These are phyloP conservation scores for Hanseniaspora sp. DNA, from an alignment of 1,139 yeast genomes.

Conservation along the genomic window DNA sequence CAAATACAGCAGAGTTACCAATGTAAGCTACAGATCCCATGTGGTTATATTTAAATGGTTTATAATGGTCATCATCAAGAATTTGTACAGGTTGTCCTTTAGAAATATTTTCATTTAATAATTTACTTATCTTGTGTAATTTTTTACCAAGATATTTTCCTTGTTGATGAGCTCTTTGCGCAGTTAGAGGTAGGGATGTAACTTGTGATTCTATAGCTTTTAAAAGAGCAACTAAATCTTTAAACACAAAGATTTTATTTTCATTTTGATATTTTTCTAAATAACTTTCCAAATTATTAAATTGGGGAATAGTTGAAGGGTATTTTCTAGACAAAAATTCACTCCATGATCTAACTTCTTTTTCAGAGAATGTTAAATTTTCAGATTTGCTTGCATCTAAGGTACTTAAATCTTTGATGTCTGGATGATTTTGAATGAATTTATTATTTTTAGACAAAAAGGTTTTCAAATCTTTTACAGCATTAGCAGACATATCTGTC, in stretches of 20 bases:
- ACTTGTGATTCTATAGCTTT: conserved; percentile 47
- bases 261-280: conserved; percentile 41
- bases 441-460: conserved; percentile 28
- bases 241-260: conserved; percentile 39
- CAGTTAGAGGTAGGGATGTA: conserved; percentile 57
- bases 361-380: conserved; percentile 35
- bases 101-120: conserved; percentile 19
- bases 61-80: conserved; percentile 41
- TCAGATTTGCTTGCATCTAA: conserved; percentile 37
- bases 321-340: conserved; percentile 38
- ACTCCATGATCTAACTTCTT: conserved; percentile 39
- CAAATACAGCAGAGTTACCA: conserved; percentile 57
- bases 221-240: conserved; percentile 40
- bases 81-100: conserved; percentile 3
- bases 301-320: conserved; percentile 50
- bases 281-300: conserved; percentile 39
- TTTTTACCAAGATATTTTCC: conserved; percentile 51
- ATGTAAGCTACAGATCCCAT: conserved; percentile 53
- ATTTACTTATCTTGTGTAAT: conserved; percentile 39
- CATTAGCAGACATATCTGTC: conserved; percentile 45
- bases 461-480: conserved; percentile 37
- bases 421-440: conserved; percentile 20
- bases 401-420: conserved; percentile 25
- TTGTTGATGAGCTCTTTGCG: conserved; percentile 58
- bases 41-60: conserved; percentile 49